These are phyloP conservation scores for Trichoderma atroviride DNA, from an alignment of 2,329 filamentous ascomycete species.

Conservation along the genomic window DNA sequence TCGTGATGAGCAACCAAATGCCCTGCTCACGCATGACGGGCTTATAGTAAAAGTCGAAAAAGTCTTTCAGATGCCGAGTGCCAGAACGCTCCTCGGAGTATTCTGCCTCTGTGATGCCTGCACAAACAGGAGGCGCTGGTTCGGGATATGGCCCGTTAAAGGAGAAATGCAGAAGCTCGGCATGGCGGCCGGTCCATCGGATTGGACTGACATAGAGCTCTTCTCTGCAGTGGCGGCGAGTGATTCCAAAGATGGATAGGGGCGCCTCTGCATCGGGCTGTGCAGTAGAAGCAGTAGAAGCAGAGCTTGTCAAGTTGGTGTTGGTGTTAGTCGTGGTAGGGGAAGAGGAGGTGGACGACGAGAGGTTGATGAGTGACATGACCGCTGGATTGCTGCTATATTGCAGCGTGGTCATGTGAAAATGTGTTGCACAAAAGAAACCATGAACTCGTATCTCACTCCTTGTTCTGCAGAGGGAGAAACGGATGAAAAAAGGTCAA, in stretches of 20 bases:
- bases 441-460: not conserved
- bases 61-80: not conserved
- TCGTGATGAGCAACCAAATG: not conserved
- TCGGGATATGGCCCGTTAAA: not conserved
- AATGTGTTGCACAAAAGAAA: not conserved
- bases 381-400: not conserved
- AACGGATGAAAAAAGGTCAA: not conserved
- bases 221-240: constrained; percentile 3
- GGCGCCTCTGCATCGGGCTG: not conserved
- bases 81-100: not conserved
- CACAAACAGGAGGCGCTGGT: not conserved
- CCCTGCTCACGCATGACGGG: not conserved
- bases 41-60: constrained; percentile 12
- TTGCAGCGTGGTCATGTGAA: not conserved
- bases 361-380: not conserved
- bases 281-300: not conserved
- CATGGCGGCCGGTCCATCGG: constrained; percentile 8
- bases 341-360: not conserved
- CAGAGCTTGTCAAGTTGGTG: not conserved
- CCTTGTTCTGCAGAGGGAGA: not conserved
- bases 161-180: constrained; percentile 13
- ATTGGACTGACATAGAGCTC: not conserved
- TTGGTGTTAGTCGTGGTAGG: not conserved
- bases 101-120: not conserved
- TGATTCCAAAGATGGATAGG: constrained; percentile 1